phyloP scores from a whole-genome alignment of 2,329 filamentous ascomycete genomes.

The Sclerotinia borealis region DNA sequence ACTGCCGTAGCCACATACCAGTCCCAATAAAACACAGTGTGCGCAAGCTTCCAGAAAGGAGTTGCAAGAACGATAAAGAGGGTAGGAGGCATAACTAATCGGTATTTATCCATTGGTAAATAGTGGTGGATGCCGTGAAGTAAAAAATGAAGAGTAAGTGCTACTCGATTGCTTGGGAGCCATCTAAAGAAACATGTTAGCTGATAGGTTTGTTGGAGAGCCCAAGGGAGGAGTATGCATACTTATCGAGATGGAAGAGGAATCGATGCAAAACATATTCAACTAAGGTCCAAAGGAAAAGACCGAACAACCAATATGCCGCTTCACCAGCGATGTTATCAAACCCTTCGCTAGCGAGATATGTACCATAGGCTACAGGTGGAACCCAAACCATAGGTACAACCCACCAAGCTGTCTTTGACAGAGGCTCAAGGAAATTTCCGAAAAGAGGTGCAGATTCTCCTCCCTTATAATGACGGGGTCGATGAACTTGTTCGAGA shows the following conservation, averaged over 20 bases:
- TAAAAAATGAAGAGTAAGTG: conserved; percentile 81
- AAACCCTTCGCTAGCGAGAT: conserved; percentile 57
- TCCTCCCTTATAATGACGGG: conserved; percentile 91
- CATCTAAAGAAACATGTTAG: conserved; percentile 47
- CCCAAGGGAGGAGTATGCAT: conserved; percentile 37
- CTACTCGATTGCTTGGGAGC: conserved; percentile 86
- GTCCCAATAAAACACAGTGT: conserved; percentile 72
- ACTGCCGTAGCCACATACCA: conserved; percentile 76
- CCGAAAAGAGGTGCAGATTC: conserved; percentile 90
- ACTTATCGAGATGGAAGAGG: conserved; percentile 91
- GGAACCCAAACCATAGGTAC: conserved; percentile 82
- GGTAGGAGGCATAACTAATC: conserved; percentile 92
- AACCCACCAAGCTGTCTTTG: conserved; percentile 90
- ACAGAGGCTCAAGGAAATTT: conserved; percentile 97
- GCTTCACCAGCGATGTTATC: conserved; percentile 41
- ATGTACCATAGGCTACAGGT: conserved; percentile 66
- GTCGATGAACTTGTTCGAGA: conserved; percentile 89
- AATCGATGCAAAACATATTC: conserved; percentile 88
- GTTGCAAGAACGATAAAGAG: conserved; percentile 77
- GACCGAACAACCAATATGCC: conserved; percentile 62
- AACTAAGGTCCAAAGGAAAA: conserved; percentile 80
- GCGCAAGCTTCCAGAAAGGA: conserved; percentile 90
- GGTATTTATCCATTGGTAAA: conserved; percentile 96
- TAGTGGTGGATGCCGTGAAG: conserved; percentile 98
- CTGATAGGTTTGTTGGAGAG: neutral